Conservation (phyloP, 2,329 filamentous ascomycete species). For the Periconia digitata region DNA sequence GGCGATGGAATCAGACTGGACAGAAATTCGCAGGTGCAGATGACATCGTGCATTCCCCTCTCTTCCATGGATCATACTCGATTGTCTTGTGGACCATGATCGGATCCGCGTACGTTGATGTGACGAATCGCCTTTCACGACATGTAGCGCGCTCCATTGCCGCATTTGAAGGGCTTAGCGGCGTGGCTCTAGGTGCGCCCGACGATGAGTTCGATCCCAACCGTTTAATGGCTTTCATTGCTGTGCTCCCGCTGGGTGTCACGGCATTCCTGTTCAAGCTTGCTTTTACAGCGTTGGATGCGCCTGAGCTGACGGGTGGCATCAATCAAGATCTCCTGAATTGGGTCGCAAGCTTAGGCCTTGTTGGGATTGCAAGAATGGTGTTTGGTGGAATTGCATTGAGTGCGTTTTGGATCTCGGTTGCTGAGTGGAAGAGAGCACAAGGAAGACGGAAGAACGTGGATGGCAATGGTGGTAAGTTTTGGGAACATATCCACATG, state of each 20-base stretch:
- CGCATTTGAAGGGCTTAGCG: slow-evolving; percentile 20
- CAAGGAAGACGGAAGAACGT: slow-evolving; percentile 13
- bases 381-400: slow-evolving; percentile 42
- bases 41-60: slow-evolving; percentile 72
- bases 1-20: slow-evolving; percentile 94
- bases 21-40: slow-evolving; percentile 92
- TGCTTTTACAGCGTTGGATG: slow-evolving; percentile 82
- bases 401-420: slow-evolving; percentile 30
- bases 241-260: slow-evolving; percentile 47
- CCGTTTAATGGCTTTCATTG: slow-evolving; percentile 32
- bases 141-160: slow-evolving; percentile 33
- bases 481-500: not conserved
- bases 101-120: slow-evolving; percentile 66
- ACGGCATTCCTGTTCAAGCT: slow-evolving; percentile 83
- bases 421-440: slow-evolving; percentile 30
- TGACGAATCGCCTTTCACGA: slow-evolving; percentile 50
- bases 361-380: slow-evolving; percentile 34
- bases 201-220: slow-evolving; percentile 25
- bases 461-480: slow-evolving; percentile 31
- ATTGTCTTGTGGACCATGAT: slow-evolving; percentile 73
- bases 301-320: slow-evolving; percentile 69
- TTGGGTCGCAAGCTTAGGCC: slow-evolving; percentile 45
- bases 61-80: slow-evolving; percentile 53
- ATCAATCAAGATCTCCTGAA: slow-evolving; percentile 49
- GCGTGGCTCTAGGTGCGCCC: slow-evolving; percentile 9